Evolutionary conservation across 2,329 filamentous ascomycete genomes (phyloP).

Genomic region (Boeremia lycopersici): DNA sequence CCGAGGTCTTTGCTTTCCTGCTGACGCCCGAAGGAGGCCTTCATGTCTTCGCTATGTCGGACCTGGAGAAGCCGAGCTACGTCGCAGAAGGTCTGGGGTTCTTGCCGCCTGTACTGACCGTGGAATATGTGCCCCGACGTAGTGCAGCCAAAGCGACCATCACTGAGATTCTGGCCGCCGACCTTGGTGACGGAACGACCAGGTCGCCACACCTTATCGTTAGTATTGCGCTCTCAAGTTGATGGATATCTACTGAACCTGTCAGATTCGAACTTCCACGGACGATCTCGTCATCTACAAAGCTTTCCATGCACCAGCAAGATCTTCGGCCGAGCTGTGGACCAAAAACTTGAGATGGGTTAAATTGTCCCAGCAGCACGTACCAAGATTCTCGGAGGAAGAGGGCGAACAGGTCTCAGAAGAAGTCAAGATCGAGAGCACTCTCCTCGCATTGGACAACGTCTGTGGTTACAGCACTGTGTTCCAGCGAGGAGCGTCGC

Average conservation of each 20-base stretch:
- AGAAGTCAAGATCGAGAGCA: constrained; percentile 52
- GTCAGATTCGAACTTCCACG: constrained; percentile 73
- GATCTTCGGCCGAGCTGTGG: constrained; percentile 52
- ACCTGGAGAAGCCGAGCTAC: constrained; percentile 74
- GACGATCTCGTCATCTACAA: constrained; percentile 90
- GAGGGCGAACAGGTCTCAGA: constrained; percentile 56
- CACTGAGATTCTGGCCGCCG: constrained; percentile 79
- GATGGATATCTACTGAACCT: constrained; percentile 8
- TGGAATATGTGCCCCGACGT: constrained; percentile 72
- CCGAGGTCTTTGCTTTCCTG: constrained; percentile 74
- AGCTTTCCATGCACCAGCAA: constrained; percentile 65
- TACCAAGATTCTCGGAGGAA: constrained; percentile 64
- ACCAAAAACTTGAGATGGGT: constrained; percentile 71
- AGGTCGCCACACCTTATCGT: constrained; percentile 82
- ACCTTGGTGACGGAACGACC: constrained; percentile 76
- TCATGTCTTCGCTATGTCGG: constrained; percentile 77
- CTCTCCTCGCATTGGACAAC: constrained; percentile 65
- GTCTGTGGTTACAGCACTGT: constrained; percentile 81
- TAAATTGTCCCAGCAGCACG: constrained; percentile 71
- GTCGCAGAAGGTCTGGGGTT: constrained; percentile 77
- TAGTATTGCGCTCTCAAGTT: constrained; percentile 42
- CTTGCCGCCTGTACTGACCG: constrained; percentile 75
- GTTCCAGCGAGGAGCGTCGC: constrained; percentile 79
- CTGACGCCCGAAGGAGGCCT: constrained; percentile 76
- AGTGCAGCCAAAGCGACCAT: constrained; percentile 74